Evolutionary conservation across 1,284 basidiomycete species (phyloP).

Genomic region (Inonotus hispidus): DNA sequence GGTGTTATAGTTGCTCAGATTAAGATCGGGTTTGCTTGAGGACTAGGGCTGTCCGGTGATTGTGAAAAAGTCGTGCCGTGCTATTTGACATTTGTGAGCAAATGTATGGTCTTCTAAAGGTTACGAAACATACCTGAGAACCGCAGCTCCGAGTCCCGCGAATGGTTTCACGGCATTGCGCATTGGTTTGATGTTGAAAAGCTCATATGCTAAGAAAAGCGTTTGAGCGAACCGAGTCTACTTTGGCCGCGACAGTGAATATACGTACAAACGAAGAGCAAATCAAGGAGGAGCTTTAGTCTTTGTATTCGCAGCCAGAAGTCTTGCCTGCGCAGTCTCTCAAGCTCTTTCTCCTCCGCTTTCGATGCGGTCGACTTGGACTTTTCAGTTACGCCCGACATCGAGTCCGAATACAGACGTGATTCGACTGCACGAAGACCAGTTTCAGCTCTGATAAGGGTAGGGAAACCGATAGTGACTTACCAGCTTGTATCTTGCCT

Average conservation of each 20-base stretch:
- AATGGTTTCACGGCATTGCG: slow-evolving; percentile 58
- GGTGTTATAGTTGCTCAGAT: neutral
- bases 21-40: slow-evolving; percentile 15
- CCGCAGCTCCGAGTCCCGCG: slow-evolving; percentile 59
- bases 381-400: slow-evolving; percentile 65
- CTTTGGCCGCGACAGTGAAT: slow-evolving; percentile 23
- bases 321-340: slow-evolving; percentile 58
- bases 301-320: slow-evolving; percentile 70
- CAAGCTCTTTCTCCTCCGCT: slow-evolving; percentile 65
- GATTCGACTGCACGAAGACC: slow-evolving; percentile 47
- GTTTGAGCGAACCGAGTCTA: slow-evolving; percentile 7
- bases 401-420: slow-evolving; percentile 65
- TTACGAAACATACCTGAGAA: slow-evolving; percentile 51
- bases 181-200: slow-evolving; percentile 53
- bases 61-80: slow-evolving; percentile 64
- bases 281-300: slow-evolving; percentile 70
- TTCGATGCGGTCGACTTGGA: slow-evolving; percentile 55
- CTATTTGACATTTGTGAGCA: slow-evolving; percentile 31
- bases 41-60: slow-evolving; percentile 49
- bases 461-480: slow-evolving; percentile 34
- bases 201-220: slow-evolving; percentile 41
- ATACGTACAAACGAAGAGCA: slow-evolving; percentile 77
- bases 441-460: slow-evolving; percentile 4
- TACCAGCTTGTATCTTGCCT: slow-evolving; percentile 38
- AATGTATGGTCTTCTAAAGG: slow-evolving; percentile 3